Percentiles rank a stretch among this genome's conserved stretches.
Conservation (phyloP, 257 asterid genomes). For the Solanum bulbocastanum region DNA sequence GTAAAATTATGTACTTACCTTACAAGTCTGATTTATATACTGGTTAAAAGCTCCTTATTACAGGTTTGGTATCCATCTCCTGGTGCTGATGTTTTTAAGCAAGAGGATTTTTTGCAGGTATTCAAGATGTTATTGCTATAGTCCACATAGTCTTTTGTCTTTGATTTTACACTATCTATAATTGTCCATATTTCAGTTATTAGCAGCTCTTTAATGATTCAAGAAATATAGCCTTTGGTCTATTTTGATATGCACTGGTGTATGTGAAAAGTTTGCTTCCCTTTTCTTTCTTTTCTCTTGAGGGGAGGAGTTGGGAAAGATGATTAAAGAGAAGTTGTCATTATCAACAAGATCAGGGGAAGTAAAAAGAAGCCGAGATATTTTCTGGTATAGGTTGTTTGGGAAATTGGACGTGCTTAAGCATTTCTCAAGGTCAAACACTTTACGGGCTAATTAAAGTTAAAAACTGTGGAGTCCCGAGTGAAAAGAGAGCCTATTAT, state of each 20-base stretch:
- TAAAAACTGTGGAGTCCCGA: neutral
- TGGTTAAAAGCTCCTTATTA: conserved; percentile 35
- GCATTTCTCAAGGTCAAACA: neutral
- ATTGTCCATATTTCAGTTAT: neutral
- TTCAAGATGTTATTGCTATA: neutral
- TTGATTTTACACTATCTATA: neutral
- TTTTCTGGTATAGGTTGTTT: neutral
- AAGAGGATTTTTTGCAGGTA: conserved; percentile 99
- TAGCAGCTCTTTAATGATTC: neutral
- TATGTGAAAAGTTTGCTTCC: neutral
- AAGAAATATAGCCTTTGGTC: neutral
- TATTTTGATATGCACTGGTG: neutral
- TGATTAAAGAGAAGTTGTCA: neutral
- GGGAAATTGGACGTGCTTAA: neutral
- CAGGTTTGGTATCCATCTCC: conserved; percentile 99
- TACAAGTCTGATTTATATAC: conserved; percentile 27
- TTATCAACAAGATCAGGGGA: neutral
- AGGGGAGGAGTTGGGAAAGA: neutral
- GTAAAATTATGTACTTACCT: conserved; percentile 3
- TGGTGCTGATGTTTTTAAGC: conserved; percentile 86
- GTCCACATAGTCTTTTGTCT: neutral
- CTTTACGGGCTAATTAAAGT: neutral
- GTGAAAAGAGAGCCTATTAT: neutral
- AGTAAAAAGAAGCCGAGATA: neutral
- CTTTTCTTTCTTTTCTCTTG: neutral